Conservation (phyloP, 176 grass and related monocot genomes). For the Oryza rufipogon region DNA sequence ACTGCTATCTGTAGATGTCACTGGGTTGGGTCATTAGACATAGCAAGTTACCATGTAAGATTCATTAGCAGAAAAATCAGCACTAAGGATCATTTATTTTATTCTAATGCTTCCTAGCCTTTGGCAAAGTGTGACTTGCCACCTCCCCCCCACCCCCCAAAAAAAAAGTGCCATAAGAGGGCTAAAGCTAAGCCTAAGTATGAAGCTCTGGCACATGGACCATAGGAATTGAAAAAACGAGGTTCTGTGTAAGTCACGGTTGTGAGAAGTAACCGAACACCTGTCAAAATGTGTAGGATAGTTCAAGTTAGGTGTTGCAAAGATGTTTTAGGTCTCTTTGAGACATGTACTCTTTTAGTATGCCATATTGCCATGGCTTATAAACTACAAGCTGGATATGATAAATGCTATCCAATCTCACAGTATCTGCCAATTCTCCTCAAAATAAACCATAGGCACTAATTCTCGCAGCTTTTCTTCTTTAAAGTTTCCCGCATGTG, state of each 20-base stretch:
- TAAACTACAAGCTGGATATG: neutral
- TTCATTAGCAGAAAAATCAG: slow-evolving; percentile 15
- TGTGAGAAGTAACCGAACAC: too few species aligned
- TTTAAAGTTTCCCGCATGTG: neutral
- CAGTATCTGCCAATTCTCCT: neutral
- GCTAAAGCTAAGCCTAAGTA: too few species aligned
- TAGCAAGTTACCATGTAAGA: neutral
- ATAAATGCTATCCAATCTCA: slow-evolving; percentile 6
- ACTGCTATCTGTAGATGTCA: neutral
- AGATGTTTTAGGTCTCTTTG: neutral
- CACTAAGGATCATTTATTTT: slow-evolving; percentile 6
- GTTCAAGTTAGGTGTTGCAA: too few species aligned
- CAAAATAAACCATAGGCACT: slow-evolving; percentile 19
- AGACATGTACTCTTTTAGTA: neutral
- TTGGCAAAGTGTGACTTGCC: neutral
- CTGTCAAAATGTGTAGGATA: too few species aligned
- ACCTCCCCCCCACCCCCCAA: neutral
- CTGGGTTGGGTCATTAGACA: neutral
- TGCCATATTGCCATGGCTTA: neutral
- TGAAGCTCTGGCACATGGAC: too few species aligned
- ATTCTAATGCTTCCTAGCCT: neutral
- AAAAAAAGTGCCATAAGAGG: neutral
- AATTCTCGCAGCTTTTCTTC: neutral
- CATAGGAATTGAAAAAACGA: too few species aligned
- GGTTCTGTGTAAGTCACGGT: too few species aligned